Percentiles rank a stretch among this genome's conserved stretches.
Evolutionary conservation across 1,284 basidiomycete species (phyloP).

Genomic region (Marasmius tenuissimus): DNA sequence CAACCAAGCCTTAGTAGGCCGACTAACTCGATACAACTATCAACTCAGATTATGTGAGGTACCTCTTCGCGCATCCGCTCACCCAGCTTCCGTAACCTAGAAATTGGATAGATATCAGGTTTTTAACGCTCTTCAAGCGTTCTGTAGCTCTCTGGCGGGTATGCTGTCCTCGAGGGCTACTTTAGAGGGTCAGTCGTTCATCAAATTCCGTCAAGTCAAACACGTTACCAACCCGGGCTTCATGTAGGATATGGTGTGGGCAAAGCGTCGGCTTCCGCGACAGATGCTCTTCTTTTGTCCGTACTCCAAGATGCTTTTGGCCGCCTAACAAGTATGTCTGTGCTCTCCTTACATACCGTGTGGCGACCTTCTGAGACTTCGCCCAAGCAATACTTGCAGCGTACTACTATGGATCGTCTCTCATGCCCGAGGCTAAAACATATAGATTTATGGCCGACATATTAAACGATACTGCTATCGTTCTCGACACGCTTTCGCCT

Average conservation of each 20-base stretch:
- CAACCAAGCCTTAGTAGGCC: not conserved
- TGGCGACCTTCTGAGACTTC: not conserved
- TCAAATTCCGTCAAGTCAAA: not conserved
- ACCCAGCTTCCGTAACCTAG: not conserved
- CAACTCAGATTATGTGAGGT: slow-evolving; percentile 31
- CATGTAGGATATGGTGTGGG: slow-evolving; percentile 64
- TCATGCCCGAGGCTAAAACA: slow-evolving; percentile 68
- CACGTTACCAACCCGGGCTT: not conserved
- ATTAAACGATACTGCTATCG: slow-evolving; percentile 58
- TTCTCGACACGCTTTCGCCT: slow-evolving; percentile 62
- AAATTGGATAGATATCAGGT: slow-evolving; percentile 50
- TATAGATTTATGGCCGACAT: slow-evolving; percentile 72
- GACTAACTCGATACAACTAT: not conserved
- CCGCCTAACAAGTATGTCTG: slow-evolving; percentile 58
- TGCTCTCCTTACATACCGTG: not conserved
- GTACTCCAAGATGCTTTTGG: slow-evolving; percentile 64
- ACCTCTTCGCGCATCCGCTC: not conserved
- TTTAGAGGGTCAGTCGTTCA: slow-evolving; percentile 49
- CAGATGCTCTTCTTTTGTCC: slow-evolving; percentile 60
- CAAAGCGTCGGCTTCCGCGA: slow-evolving; percentile 62
- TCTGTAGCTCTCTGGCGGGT: slow-evolving; percentile 64
- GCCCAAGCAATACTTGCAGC: slow-evolving; percentile 58
- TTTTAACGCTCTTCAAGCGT: slow-evolving; percentile 66
- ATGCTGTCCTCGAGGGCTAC: slow-evolving; percentile 67
- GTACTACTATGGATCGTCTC: slow-evolving; percentile 60